A percentile compares a stretch with the other conserved stretches of the same genome.
phyloP scores from a whole-genome alignment of 805 yeast species.

The Wickerhamomyces tratensis region DNA sequence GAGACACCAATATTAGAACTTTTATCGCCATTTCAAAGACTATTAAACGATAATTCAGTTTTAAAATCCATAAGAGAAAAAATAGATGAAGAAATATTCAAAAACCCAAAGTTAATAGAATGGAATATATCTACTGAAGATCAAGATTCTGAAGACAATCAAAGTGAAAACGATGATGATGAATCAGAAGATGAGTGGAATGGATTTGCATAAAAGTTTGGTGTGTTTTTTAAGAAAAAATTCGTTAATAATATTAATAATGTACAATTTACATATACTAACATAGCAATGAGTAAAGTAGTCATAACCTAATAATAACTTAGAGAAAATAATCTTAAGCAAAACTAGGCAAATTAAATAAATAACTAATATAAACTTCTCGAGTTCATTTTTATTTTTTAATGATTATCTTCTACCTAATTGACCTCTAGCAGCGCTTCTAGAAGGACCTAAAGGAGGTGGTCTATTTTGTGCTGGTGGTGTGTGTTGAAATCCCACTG shows the following conservation, averaged over 20 bases:
- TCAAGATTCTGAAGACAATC: constrained; percentile 6
- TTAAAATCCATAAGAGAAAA: constrained; percentile 58
- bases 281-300: too few relatives aligned
- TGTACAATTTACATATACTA: too few relatives aligned
- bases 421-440: too few relatives aligned
- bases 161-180: constrained; percentile 9
- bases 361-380: too few relatives aligned
- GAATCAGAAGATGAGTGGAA: constrained; percentile 27
- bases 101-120: constrained; percentile 48
- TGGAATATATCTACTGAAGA: constrained; percentile 45
- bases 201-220: constrained; percentile 21
- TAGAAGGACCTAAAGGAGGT: not conserved
- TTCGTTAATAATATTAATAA: too few relatives aligned
- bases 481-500: constrained; percentile 1
- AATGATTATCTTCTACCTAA: too few relatives aligned
- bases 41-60: constrained; percentile 35
- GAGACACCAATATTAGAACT: constrained; percentile 45
- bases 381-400: too few relatives aligned
- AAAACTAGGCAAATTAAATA: too few relatives aligned
- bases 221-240: too few relatives aligned
- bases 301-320: too few relatives aligned
- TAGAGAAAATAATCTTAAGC: too few relatives aligned
- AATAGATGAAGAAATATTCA: constrained; percentile 55
- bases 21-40: constrained; percentile 48
- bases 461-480: not conserved